phyloP scores from a whole-genome alignment of 2,329 filamentous ascomycete species.

The Aspergillus sp. region DNA sequence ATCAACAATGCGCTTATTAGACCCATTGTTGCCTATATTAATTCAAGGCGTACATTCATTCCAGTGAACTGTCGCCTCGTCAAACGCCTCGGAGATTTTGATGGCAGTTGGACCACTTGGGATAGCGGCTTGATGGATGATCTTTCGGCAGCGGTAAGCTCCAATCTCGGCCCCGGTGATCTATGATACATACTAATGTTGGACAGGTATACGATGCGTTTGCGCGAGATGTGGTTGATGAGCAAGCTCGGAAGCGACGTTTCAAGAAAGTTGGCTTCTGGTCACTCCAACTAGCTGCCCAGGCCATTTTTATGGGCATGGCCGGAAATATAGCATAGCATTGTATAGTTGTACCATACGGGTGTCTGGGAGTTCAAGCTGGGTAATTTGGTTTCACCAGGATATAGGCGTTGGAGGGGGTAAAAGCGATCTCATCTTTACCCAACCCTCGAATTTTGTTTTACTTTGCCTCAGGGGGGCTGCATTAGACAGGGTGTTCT shows the following conservation, averaged over 20 bases:
- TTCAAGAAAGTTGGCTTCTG: slow-evolving; percentile 97
- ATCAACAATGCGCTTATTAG: slow-evolving; percentile 93
- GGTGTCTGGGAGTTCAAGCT: slow-evolving; percentile 6
- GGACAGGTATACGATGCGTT: slow-evolving; percentile 83
- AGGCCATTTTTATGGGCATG: slow-evolving; percentile 93
- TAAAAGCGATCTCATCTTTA: slow-evolving; percentile 4
- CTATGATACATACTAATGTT: slow-evolving; percentile 15
- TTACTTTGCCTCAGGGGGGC: neutral
- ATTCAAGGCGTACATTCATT: slow-evolving; percentile 91
- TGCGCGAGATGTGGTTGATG: slow-evolving; percentile 84
- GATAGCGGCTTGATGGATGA: slow-evolving; percentile 95
- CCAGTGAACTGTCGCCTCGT: slow-evolving; percentile 93
- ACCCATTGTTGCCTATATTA: slow-evolving; percentile 97
- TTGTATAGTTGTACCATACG: slow-evolving; percentile 26
- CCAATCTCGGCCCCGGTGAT: neutral
- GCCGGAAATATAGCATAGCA: slow-evolving; percentile 71
- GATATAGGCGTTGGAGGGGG: slow-evolving; percentile 15
- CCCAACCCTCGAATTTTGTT: neutral
- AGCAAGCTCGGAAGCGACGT: slow-evolving; percentile 78
- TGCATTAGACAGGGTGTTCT: neutral
- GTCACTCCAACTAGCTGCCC: slow-evolving; percentile 88
- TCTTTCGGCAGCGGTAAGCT: slow-evolving; percentile 72
- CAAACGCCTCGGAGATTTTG: slow-evolving; percentile 84
- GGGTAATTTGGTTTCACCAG: slow-evolving; percentile 8
- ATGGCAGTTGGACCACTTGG: slow-evolving; percentile 92